Conservation (phyloP, 495 filamentous ascomycete genomes). For the Talaromyces thailandensis region DNA sequence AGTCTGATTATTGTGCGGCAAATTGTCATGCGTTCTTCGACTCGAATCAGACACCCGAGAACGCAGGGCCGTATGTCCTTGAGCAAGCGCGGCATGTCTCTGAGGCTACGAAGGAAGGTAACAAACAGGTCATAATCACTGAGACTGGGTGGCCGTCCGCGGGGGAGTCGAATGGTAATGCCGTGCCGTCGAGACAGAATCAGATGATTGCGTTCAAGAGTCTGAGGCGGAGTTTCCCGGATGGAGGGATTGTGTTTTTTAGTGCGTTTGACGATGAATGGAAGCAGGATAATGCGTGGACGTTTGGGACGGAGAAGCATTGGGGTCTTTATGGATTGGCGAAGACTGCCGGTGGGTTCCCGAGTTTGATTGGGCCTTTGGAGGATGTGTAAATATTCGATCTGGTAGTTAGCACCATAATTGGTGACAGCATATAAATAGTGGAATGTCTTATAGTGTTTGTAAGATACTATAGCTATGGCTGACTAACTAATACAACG, state of each 20-base stretch:
- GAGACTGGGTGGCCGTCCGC: slow-evolving; percentile 78
- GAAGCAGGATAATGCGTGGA: slow-evolving; percentile 58
- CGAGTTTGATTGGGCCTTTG: background rate
- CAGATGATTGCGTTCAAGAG: slow-evolving; percentile 56
- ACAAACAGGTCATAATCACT: slow-evolving; percentile 53
- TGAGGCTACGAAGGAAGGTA: slow-evolving; percentile 30
- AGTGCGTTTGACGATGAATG: slow-evolving; percentile 68
- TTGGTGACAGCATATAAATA: too few relatives aligned
- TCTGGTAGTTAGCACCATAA: background rate
- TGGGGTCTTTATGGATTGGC: slow-evolving; percentile 48
- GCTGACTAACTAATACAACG: background rate
- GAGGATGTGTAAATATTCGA: background rate
- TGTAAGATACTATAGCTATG: background rate
- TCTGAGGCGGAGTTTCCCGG: slow-evolving; percentile 44
- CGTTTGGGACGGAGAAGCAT: slow-evolving; percentile 62
- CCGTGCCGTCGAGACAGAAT: slow-evolving; percentile 53
- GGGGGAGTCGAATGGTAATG: slow-evolving; percentile 53
- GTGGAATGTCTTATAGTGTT: background rate
- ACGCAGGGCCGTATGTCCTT: slow-evolving; percentile 56
- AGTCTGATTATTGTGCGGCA: slow-evolving; percentile 67
- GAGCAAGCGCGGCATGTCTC: slow-evolving; percentile 44
- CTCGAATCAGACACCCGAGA: slow-evolving; percentile 38
- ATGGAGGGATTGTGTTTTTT: slow-evolving; percentile 54
- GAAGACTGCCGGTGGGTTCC: background rate
- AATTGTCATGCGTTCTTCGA: slow-evolving; percentile 88